These are phyloP conservation scores for Acanthamoeba lenticulata DNA, from an alignment of 208 protist species.

Conservation along the genomic window DNA sequence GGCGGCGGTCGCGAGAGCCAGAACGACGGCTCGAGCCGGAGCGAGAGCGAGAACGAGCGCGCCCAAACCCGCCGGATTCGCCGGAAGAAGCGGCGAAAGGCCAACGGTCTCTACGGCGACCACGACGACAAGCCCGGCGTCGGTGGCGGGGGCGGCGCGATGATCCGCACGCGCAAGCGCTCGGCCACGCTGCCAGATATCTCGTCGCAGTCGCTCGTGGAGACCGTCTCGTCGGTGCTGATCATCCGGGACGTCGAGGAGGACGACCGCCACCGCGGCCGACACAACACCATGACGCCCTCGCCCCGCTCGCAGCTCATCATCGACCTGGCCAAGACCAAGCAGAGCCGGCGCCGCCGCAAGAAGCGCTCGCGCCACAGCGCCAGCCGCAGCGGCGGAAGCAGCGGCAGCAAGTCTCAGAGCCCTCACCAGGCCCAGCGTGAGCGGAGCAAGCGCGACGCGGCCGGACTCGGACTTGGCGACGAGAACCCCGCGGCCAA, in stretches of 20 bases:
- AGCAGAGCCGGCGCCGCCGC: background rate
- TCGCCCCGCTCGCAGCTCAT: slow-evolving; percentile 13
- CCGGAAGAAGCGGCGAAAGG: background rate
- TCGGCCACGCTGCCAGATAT: slow-evolving; percentile 1
- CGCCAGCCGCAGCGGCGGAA: background rate
- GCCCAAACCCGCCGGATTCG: background rate
- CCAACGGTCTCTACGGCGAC: background rate
- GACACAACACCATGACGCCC: background rate
- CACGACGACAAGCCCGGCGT: too few species aligned
- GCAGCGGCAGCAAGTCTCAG: background rate
- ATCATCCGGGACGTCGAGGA: background rate
- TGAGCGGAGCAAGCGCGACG: background rate
- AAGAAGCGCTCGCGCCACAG: background rate
- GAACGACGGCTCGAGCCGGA: background rate
- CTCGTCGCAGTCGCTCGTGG: slow-evolving; percentile 8
- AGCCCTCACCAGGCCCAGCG: background rate
- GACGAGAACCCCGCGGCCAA: too few species aligned
- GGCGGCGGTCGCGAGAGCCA: background rate
- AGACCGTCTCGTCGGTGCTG: background rate
- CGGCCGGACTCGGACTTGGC: background rate
- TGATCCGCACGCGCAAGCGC: background rate
- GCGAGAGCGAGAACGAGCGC: slow-evolving; percentile 16
- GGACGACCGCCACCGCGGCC: background rate
- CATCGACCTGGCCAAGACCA: slow-evolving; percentile 13
- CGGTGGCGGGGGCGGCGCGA: too few species aligned